Evolutionary conservation across 1,139 yeast species (phyloP).

Genomic region (Saccharomyces hybrid): DNA sequence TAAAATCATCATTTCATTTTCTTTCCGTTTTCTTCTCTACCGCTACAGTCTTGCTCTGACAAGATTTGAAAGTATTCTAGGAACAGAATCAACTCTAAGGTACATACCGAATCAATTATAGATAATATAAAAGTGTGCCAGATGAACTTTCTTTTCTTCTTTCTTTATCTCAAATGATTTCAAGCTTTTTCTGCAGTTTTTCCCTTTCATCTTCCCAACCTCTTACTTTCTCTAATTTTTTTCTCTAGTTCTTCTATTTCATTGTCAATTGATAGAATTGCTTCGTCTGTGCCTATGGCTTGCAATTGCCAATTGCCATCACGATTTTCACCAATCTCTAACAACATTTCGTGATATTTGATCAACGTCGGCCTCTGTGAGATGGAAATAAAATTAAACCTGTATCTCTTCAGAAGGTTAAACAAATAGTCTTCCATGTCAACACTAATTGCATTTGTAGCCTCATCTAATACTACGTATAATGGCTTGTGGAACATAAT

Average conservation of each 20-base stretch:
- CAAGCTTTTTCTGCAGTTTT: slow-evolving; percentile 26
- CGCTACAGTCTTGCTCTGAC: neutral
- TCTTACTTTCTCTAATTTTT: slow-evolving; percentile 48
- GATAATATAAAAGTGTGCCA: neutral
- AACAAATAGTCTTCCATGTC: slow-evolving; percentile 88
- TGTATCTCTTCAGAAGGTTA: slow-evolving; percentile 61
- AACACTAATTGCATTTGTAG: slow-evolving; percentile 85
- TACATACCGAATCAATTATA: neutral
- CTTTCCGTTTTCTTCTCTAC: neutral
- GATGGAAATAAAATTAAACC: slow-evolving; percentile 74
- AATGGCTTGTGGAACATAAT: slow-evolving; percentile 73
- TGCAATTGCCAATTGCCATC: slow-evolving; percentile 45
- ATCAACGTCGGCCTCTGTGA: slow-evolving; percentile 80
- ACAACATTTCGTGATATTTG: slow-evolving; percentile 70
- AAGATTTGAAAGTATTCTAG: neutral
- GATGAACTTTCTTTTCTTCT: neutral
- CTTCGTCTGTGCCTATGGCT: slow-evolving; percentile 50
- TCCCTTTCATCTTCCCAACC: slow-evolving; percentile 46
- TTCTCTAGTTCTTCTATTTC: slow-evolving; percentile 56
- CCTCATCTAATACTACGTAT: slow-evolving; percentile 83
- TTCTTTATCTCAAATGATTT: slow-evolving; percentile 12
- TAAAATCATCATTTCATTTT: neutral
- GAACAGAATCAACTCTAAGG: neutral
- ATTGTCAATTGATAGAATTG: slow-evolving; percentile 52
- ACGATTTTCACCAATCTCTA: slow-evolving; percentile 49